Evolutionary conservation across 1,284 basidiomycete genomes (phyloP), one percentile per base, ranked within the genome.

Genomic region (Earliella scabrosa): DNA sequence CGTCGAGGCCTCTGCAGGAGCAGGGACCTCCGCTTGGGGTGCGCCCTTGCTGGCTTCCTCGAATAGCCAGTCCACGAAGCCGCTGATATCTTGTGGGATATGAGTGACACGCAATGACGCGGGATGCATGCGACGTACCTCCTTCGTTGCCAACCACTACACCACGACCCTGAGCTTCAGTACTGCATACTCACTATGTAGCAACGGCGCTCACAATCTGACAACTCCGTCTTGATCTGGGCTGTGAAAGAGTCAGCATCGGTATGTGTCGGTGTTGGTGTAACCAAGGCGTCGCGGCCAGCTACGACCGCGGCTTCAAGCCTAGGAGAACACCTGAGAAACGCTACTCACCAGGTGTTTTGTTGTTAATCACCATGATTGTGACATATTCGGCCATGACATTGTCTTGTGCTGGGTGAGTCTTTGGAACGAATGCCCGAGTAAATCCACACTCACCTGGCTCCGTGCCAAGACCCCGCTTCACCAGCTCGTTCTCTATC

Each of bases 381-480:
- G 91, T 91, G 59, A 93, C 92, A 68, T 93, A 95, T 71, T 95
- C 92, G 6, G 91, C 90, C 92, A 93, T 93, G 62, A 92, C 89
- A n/a, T 85, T 82, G 71, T 94, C 92, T 90, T 58, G 45, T 55
- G 46, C 2, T 8, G 24, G 8, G 21, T 54, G 27, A 54, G 45
- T 35, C 44, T 52, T 20, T 23, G n/a, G 35, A 38, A 26, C 34
- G 16, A 16, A 35, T n/a, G 31, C 20, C 34, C 6, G 27, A 29
- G 16, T 27, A 8, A 18, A n/a, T 20, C 16, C n/a, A 16, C 4
- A 38, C 46, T 48, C 61, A 90, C 90, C 90, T 73, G 87, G 82
- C 63, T 93, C 92, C 31, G 81, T 77, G 66, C 86, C 91, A 71
- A 87, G 93, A 13, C 88, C 88, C 66, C 87, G 81, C 71, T 76